Evolutionary conservation across 2,329 filamentous ascomycete species (phyloP).

Genomic region (Penicillium sp.): DNA sequence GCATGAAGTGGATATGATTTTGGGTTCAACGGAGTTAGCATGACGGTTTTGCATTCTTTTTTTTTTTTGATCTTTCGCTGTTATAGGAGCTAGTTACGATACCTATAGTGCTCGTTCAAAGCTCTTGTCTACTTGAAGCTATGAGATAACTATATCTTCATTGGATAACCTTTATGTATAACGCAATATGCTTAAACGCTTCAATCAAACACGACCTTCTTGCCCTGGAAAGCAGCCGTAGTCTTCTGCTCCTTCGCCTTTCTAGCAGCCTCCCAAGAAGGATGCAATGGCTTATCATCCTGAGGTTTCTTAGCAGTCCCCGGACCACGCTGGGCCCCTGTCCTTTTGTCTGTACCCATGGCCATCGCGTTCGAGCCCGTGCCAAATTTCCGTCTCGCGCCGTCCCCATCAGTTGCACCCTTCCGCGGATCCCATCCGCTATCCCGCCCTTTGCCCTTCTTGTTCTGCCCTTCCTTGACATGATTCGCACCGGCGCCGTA

Average conservation of each 20-base stretch:
- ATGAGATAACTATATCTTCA: neutral
- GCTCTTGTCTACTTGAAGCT: neutral
- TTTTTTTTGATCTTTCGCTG: conserved; percentile 2
- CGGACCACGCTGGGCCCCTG: conserved; percentile 16
- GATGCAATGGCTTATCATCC: conserved; percentile 63
- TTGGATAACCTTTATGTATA: conserved; percentile 5
- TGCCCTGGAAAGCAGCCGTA: conserved; percentile 59
- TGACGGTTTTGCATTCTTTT: conserved; percentile 8
- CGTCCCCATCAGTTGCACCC: conserved; percentile 53
- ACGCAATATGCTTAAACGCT: conserved; percentile 7
- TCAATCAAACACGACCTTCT: conserved; percentile 68
- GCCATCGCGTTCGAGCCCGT: conserved; percentile 14
- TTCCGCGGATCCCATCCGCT: conserved; percentile 63
- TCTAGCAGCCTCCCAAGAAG: conserved; percentile 68
- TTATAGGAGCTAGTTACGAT: conserved; percentile 4
- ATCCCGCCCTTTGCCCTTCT: conserved; percentile 45
- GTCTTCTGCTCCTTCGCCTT: conserved; percentile 59
- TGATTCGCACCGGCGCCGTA: conserved; percentile 64
- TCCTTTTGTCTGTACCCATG: neutral
- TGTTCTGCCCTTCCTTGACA: conserved; percentile 49
- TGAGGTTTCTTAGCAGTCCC: conserved; percentile 30
- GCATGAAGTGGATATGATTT: conserved; percentile 9
- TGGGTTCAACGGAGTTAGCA: neutral
- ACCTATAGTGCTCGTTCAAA: neutral
- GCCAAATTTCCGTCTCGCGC: conserved; percentile 28